Conservation (phyloP, 805 yeast species). For the Pichia pseudocactophila region DNA sequence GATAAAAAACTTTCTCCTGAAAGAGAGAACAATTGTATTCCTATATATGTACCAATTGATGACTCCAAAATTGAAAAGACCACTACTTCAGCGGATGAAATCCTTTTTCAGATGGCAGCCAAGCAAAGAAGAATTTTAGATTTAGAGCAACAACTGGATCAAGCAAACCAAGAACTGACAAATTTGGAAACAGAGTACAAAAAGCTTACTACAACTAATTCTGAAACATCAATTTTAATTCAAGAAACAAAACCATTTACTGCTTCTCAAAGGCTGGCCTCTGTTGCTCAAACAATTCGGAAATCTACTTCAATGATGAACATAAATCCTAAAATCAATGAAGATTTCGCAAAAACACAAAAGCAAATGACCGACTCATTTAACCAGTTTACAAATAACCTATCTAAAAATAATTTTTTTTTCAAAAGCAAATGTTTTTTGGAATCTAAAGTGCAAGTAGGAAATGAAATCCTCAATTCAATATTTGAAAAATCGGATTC, state of each 20-base stretch:
- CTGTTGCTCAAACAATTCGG: constrained; percentile 4
- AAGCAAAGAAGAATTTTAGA: constrained; percentile 48
- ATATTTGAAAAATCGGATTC: constrained; percentile 6
- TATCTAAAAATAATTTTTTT: constrained; percentile 20
- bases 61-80: constrained; percentile 5
- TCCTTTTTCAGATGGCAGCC: constrained; percentile 35
- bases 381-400: constrained; percentile 18
- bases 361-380: constrained; percentile 15
- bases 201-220: constrained; percentile 1
- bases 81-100: constrained; percentile 6
- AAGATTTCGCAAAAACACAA: constrained; percentile 9
- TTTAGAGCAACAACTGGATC: constrained; percentile 35
- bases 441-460: constrained; percentile 15
- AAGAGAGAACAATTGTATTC: constrained; percentile 21
- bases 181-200: constrained; percentile 28
- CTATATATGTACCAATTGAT: constrained; percentile 30
- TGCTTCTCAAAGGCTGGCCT: not conserved
- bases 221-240: not conserved
- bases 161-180: constrained; percentile 31
- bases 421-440: constrained; percentile 21
- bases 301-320: constrained; percentile 13
- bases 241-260: not conserved
- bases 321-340: constrained; percentile 5
- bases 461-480: constrained; percentile 12
- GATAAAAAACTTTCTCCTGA: not conserved